Evolutionary conservation across 2,329 filamentous ascomycete species (phyloP), one percentile per base, ranked within the genome.

Genomic region (Sporothrix globosa): DNA sequence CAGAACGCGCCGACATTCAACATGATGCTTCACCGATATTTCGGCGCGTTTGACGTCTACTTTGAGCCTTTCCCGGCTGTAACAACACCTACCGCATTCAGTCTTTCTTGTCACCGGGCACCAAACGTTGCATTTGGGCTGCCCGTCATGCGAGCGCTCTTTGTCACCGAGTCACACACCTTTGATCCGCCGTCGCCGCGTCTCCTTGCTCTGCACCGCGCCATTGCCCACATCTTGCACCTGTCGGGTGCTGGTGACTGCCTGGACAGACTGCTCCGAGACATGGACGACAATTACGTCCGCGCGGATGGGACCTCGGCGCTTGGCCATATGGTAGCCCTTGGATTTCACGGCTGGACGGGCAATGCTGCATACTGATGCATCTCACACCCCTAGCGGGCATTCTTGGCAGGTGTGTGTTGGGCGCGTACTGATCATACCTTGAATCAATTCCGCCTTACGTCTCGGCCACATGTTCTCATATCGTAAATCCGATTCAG

Each of bases 1-100:
- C 72, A 73, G 39, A 83, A 83, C 73, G 80, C 81, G 21, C 74
- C 81, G 14, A 80, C 78, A 5, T 74, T 81, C 48, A 76, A 74
- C 68, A 56, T 48, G 30, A 54, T 10, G 30, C 48, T 77, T 52
- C 78, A 80, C 74, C 9, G 46, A 7, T 44, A 68, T 3, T 81
- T 82, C 74, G 76, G 78, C 11, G 53, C 74, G 24, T 80, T 80
- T 67, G 19, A 77, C 3, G 69, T 79, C n/a, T 78, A 72, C 50
- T 79, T 79, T 58, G 74, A 77, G 52, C 74, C 72, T 24, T 70
- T 78, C 11, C 34, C 69, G 72, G 71, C 50, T 63, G 68, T 19
- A 56, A 69, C 30, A 74, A 79, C 70, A 77, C 75, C 9, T 79
- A 78, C 67, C 71, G 46, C 14, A 77, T 78, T 66, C 54, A 75